Evolutionary conservation across 2,329 filamentous ascomycete genomes (phyloP).

Genomic region (Cryphonectria radicalis): DNA sequence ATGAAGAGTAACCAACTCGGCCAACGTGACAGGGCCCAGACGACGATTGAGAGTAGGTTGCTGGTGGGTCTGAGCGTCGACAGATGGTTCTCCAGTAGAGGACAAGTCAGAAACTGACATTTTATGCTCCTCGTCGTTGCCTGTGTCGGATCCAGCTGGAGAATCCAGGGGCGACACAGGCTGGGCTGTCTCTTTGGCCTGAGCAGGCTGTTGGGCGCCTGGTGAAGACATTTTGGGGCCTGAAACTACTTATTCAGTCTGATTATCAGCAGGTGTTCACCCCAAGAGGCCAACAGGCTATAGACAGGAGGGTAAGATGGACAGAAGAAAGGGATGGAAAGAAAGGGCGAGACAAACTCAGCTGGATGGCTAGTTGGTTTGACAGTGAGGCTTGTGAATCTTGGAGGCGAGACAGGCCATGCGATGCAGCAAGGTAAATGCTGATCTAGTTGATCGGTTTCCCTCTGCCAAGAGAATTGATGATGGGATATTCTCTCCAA

Average conservation of each 20-base stretch:
- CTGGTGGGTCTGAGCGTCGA: not conserved
- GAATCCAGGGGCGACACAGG: not conserved
- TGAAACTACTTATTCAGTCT: not conserved
- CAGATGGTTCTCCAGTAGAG: not conserved
- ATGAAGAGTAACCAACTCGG: not conserved
- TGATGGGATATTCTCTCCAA: not conserved
- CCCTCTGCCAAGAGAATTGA: not conserved
- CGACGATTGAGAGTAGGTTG: not conserved
- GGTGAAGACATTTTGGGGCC: not conserved
- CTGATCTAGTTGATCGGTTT: not conserved
- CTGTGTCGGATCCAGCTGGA: not conserved
- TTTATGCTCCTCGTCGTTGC: not conserved
- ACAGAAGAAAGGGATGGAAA: not conserved
- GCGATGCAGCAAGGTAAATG: not conserved
- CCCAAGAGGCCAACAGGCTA: not conserved
- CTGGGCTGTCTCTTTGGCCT: not conserved
- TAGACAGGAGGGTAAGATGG: not conserved
- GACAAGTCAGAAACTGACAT: conserved; percentile 6
- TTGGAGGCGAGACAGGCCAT: not conserved
- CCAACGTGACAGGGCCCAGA: not conserved
- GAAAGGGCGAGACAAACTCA: not conserved
- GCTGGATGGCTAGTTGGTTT: not conserved
- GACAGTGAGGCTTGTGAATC: not conserved
- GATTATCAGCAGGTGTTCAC: not conserved
- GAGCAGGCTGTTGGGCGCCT: not conserved